Percentiles rank a stretch among this genome's conserved stretches.
Conservation (phyloP, 2,329 filamentous ascomycete genomes). For the Sporothrix dimorphospora region DNA sequence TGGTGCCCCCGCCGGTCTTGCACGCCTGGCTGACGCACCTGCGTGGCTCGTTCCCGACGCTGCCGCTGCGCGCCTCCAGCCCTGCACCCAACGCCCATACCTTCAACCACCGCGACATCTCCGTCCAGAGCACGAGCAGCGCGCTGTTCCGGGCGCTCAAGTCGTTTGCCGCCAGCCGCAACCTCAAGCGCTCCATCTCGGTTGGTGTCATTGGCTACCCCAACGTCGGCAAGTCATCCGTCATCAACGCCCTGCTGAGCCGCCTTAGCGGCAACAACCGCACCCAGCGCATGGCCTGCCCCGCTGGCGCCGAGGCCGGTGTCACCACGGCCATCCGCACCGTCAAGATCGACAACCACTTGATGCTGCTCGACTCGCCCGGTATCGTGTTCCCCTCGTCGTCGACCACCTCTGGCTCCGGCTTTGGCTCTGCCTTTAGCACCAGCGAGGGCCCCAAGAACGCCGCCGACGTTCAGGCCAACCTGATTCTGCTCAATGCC, state of each 20-base stretch:
- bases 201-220: slow-evolving; percentile 95
- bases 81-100: slow-evolving; percentile 83
- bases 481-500: slow-evolving; percentile 85
- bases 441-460: slow-evolving; percentile 56
- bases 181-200: slow-evolving; percentile 85
- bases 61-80: slow-evolving; percentile 83
- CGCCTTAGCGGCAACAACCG: slow-evolving; percentile 70
- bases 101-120: slow-evolving; percentile 90
- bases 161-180: slow-evolving; percentile 78
- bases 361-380: slow-evolving; percentile 90
- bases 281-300: slow-evolving; percentile 67
- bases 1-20: slow-evolving; percentile 79
- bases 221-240: slow-evolving; percentile 94
- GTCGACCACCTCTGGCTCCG: slow-evolving; percentile 37
- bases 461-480: slow-evolving; percentile 74
- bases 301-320: slow-evolving; percentile 86
- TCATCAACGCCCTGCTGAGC: slow-evolving; percentile 89
- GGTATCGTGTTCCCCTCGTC: slow-evolving; percentile 90
- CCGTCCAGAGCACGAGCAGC: slow-evolving; percentile 81
- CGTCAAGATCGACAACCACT: slow-evolving; percentile 92
- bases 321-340: slow-evolving; percentile 86
- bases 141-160: slow-evolving; percentile 89
- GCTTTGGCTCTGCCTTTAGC: slow-evolving; percentile 36
- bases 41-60: slow-evolving; percentile 85
- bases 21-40: slow-evolving; percentile 84